Base-by-base conservation (phyloP, 2,329 filamentous ascomycete species). In the Ophiocordyceps camponoti-leonardi region DNA sequence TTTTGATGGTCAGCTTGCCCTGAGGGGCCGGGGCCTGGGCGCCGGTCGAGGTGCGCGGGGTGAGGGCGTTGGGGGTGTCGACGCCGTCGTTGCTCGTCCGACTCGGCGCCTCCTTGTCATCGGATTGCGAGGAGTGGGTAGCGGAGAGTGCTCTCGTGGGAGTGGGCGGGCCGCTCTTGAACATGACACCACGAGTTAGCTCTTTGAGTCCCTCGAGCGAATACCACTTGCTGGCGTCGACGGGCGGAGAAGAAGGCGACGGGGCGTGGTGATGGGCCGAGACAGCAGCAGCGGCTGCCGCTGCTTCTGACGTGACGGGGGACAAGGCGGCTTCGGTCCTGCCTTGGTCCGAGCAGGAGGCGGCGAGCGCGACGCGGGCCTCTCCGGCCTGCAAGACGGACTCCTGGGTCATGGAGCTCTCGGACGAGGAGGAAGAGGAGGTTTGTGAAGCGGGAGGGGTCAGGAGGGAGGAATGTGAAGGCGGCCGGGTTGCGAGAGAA, bases 121-220 rank as follows among this genome's bases (percentile, higher is more conserved):
- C 72, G 23, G 65, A 65, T 44, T 67, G 67, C 35, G 72, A 69
- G 13, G 72, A 70, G 40, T 72, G 71, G 47, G 73, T 70, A 44
- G 73, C 66, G 47, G 86, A 94, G 57, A 90, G 77, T 49, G 88
- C 84, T 66, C 90, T 81, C 51, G 86, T 90, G 46, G 90, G 93
- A 54, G 90, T 88, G 49, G 87, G 81, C 54, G 86, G 84, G 55
- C 86, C 92, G 71, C 86, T 94, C 88, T 95, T 94, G 71, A 78
- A 69, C 65, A 78, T 57, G 52, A 61, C 55, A 58, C 58, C 77
- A 74, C 79, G 74, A 77, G 87, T 95, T 86, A 95, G 88, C 84
- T 81, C 83, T 71, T 77, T 83, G 64, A 83, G 73, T 69, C 76
- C 73, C 65, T 75, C 72, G 71, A 77, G 68, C 60, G 79, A 77